Evolutionary conservation across 176 grass and related monocot genomes (phyloP).

Genomic region (Hyparrhenia diplandra): DNA sequence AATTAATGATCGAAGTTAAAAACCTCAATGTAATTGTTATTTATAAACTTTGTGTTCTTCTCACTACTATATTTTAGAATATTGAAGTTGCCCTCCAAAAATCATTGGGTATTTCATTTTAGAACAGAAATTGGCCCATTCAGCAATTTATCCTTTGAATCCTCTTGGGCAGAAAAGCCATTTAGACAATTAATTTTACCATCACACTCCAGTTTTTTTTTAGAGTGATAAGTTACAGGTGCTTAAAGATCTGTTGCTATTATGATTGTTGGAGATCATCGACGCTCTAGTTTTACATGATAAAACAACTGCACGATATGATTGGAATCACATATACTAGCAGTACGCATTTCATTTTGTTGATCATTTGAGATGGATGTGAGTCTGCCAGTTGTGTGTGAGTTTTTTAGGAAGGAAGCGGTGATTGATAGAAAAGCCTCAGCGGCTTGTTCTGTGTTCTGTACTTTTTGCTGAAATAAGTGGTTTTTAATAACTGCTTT

Average conservation of each 20-base stretch:
- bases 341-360: not conserved
- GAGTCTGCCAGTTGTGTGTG: not conserved
- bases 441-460: not conserved
- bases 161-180: not conserved
- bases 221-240: not conserved
- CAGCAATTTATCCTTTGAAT: no score
- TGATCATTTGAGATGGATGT: not conserved
- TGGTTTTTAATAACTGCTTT: not conserved
- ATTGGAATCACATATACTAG: not conserved
- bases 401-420: not conserved
- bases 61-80: no score
- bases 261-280: slow-evolving; percentile 3
- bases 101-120: no score
- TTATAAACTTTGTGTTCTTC: no score
- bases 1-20: no score
- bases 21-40: no score
- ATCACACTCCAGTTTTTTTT: not conserved
- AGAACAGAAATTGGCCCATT: no score
- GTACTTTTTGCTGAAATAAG: not conserved
- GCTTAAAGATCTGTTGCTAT: not conserved
- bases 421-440: not conserved
- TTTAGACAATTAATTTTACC: not conserved
- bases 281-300: not conserved
- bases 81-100: no score
- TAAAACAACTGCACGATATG: not conserved